Conservation (phyloP, 495 filamentous ascomycete species). For the Corynascus novoguineensis region DNA sequence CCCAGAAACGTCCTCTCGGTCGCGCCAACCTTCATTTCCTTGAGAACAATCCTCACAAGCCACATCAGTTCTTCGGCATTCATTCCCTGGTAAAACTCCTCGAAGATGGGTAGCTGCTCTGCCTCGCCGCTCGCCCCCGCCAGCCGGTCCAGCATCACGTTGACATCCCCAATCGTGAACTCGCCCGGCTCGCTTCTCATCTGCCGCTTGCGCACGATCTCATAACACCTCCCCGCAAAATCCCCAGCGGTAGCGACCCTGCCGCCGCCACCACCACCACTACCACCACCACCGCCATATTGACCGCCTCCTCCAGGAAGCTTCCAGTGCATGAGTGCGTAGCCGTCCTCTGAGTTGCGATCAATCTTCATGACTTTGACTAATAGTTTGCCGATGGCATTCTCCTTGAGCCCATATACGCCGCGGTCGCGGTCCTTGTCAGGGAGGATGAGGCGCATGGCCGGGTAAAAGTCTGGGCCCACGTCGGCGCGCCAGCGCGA, state of each 20-base stretch:
- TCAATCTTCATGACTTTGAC: slow-evolving; percentile 92
- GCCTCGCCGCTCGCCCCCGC: slow-evolving; percentile 71
- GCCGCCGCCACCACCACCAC: slow-evolving; percentile 54
- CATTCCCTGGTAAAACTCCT: slow-evolving; percentile 83
- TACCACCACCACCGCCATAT: slow-evolving; percentile 49
- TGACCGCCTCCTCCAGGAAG: slow-evolving; percentile 64
- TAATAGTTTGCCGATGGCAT: slow-evolving; percentile 77
- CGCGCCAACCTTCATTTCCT: slow-evolving; percentile 97
- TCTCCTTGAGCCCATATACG: slow-evolving; percentile 95
- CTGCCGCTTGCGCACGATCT: slow-evolving; percentile 77
- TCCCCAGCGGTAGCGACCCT: slow-evolving; percentile 76
- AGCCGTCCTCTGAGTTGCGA: slow-evolving; percentile 82
- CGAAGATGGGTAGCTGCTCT: slow-evolving; percentile 71
- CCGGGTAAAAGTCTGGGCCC: slow-evolving; percentile 89
- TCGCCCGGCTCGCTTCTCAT: slow-evolving; percentile 68
- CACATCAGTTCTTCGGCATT: slow-evolving; percentile 90
- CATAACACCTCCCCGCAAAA: slow-evolving; percentile 81
- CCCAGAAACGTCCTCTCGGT: slow-evolving; percentile 89
- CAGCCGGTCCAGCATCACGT: slow-evolving; percentile 75
- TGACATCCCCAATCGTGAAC: slow-evolving; percentile 84
- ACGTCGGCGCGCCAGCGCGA: slow-evolving; percentile 82
- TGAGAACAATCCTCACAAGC: slow-evolving; percentile 89
- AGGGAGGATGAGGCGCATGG: slow-evolving; percentile 84
- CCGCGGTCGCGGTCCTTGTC: slow-evolving; percentile 89
- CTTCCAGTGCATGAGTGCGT: slow-evolving; percentile 87